Evolutionary conservation across 805 yeast genomes (phyloP), one percentile per base, ranked within the genome.

Genomic region (Metschnikowia proteae): DNA sequence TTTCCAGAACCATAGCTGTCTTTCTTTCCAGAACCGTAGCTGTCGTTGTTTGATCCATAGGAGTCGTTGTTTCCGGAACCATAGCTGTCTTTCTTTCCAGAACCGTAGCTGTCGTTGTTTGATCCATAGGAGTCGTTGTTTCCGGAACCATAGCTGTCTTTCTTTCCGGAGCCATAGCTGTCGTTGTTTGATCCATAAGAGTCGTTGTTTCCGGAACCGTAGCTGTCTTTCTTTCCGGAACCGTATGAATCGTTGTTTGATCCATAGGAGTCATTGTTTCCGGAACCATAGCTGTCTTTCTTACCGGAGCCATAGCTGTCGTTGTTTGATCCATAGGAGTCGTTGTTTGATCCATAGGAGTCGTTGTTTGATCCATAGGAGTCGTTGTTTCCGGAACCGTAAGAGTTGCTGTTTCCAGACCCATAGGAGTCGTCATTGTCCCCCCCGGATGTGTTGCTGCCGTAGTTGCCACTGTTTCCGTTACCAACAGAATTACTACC

Each of bases 321-420:
- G 7, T 38, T 38, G 37, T 61, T 55, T 11, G 65, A 59, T 11
- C 68, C 69, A 47, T 60, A 63, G n/a, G 68, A 43, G 41, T 44
- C 46, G 3, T 35, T 38, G n/a, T n/a, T n/a, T n/a, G n/a, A n/a
- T 35, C 45, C 50, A 30, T 30, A 30, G 13, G 33, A 30, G 27
- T 26, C 39, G 3, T 23, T 37, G 10, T 62, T 56, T n/a, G 66
- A 62, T 7, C 68, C 68, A 48, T 60, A 62, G 22, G 66, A 33
- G 45, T 43, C 49, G 10, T 32, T 43, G 49, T 32, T 42, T 30
- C 47, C 26, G 9, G 60, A 58, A 1, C 60, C 61, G 48, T 17
- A 17, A 17, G 17, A 17, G 17, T 17, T 17, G 17, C 17, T 17
- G 17, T 17, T 17, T 17, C 17, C 17, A 17, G 17, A 17, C 17